phyloP scores from a whole-genome alignment of 768 basidiomycete species.

The button mushroom (Agaricus bisporus) region DNA sequence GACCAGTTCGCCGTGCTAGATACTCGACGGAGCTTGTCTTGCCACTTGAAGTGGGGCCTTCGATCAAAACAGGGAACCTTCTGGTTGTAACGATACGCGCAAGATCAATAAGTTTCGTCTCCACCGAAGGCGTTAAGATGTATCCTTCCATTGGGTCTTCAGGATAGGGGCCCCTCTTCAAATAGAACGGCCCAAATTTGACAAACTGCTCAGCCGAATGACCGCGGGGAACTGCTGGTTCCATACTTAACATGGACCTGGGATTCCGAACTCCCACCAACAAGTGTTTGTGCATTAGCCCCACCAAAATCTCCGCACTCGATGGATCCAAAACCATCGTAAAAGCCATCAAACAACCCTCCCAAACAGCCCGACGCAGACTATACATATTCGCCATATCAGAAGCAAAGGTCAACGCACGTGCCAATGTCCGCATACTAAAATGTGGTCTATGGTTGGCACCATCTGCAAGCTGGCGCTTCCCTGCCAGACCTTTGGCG shows the following conservation, averaged over 20 bases:
- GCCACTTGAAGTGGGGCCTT: conserved; percentile 96
- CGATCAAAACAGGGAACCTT: conserved; percentile 91
- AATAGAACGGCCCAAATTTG: conserved; percentile 88
- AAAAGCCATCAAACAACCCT: conserved; percentile 96
- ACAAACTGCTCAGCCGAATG: conserved; percentile 48
- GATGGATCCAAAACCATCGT: conserved; percentile 85
- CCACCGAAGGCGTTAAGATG: conserved; percentile 93
- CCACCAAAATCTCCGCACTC: conserved; percentile 61
- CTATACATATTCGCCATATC: conserved; percentile 75
- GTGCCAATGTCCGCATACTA: conserved; percentile 92
- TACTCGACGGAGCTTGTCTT: conserved; percentile 98
- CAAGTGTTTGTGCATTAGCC: conserved; percentile 71
- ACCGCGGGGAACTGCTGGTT: conserved; percentile 49
- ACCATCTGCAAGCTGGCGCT: conserved; percentile 83
- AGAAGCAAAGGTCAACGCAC: conserved; percentile 85
- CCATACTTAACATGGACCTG: conserved; percentile 65
- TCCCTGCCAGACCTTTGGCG: conserved; percentile 70
- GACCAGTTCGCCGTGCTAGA: conserved; percentile 87
- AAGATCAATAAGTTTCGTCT: conserved; percentile 90
- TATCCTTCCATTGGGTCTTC: conserved; percentile 71
- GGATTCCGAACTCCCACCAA: conserved; percentile 76
- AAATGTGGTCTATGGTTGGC: conserved; percentile 91
- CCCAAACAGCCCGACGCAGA: conserved; percentile 85
- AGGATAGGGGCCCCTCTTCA: conserved; percentile 69
- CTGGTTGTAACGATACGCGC: conserved; percentile 85